Percentiles rank a stretch among this genome's conserved stretches.
Conservation (phyloP, 257 asterid species). For the Solanum verrucosum region DNA sequence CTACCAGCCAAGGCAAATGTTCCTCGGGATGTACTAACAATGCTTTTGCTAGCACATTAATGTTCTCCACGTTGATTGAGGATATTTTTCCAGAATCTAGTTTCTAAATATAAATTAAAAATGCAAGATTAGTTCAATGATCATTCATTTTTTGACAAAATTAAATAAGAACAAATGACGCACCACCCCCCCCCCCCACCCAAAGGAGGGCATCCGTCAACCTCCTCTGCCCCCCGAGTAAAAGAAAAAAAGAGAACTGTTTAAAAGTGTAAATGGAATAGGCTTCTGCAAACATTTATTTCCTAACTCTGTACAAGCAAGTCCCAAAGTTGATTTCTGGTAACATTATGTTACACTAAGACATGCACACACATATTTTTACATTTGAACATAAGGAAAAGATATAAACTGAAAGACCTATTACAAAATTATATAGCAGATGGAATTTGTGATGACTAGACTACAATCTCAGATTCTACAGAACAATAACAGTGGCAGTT, state of each 20-base stretch:
- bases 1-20: conserved; percentile 57
- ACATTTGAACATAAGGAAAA: neutral
- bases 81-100: conserved; percentile 26
- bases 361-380: neutral
- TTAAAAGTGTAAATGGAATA: neutral
- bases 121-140: neutral
- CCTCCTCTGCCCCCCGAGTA: neutral
- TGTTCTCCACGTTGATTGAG: conserved; percentile 49
- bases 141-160: neutral
- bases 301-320: neutral
- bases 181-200: neutral
- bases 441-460: neutral
- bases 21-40: conserved; percentile 36
- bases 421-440: neutral
- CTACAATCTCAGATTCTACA: neutral
- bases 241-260: neutral
- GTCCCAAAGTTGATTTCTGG: neutral
- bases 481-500: neutral
- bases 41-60: conserved; percentile 44
- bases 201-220: neutral
- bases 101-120: conserved; percentile 39
- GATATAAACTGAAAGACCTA: neutral
- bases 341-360: neutral
- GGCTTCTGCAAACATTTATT: neutral
- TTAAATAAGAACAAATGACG: neutral